Evolutionary conservation across 352 stramenopile species (phyloP), one percentile per base, ranked within the genome.

Genomic region (Hyaloperonospora arabidopsidis): DNA sequence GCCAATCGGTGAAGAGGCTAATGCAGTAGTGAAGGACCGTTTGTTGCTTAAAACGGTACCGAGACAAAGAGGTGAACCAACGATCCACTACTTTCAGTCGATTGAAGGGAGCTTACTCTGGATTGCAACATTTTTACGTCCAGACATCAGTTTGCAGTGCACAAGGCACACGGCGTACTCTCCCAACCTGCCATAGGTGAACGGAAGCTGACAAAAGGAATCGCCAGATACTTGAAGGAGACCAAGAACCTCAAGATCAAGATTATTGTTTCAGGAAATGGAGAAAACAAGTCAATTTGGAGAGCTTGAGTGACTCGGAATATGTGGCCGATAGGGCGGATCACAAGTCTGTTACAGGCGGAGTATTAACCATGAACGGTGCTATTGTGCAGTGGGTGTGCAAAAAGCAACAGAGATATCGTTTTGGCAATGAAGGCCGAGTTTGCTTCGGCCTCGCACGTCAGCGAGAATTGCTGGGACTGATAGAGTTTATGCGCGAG

Each of bases 41-140:
- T 3, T 29, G 25, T 29, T 8, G 3, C 25, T 29, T 3, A 29
- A 3, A 29, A 29, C 7, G 3, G 3, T 3, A 7, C 7, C 25
- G 7, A 7, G 3, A 29, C 7, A 7, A 4, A 17, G 45, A 1
- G 44, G 19, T 5, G 38, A 44, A 1, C 67, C 59, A 4, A 69
- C 52, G 0, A 41, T 65, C 0, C 47, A 43, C 14, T 52, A 8
- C 13, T 70, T 72, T 40, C 59, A 72, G 53, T 72, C 63, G 2
- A 40, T 78, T 1, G 52, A 69, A 3, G 56, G 66, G 0, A 72
- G 38, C 11, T 41, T 74, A 11, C 46, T 72, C 0, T 77, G 65
- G 58, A 28, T 66, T 14, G 36, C 57, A 0, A 18, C 64, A 6
- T 72, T 49, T 46, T 71, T 54, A 0, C 43, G 57, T 22, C 25